phyloP scores from a whole-genome alignment of 129 eudicot species.

The Tagetes patula region DNA sequence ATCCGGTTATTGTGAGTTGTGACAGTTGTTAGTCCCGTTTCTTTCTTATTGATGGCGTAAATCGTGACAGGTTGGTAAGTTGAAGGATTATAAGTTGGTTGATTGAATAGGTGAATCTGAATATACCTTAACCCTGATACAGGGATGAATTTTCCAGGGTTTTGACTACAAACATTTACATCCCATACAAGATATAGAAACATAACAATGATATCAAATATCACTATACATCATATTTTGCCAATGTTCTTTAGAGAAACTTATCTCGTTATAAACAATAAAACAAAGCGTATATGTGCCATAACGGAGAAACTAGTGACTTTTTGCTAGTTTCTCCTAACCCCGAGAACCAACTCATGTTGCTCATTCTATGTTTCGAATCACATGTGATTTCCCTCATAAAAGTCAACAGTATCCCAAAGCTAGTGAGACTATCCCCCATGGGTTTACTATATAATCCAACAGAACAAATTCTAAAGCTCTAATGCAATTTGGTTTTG shows the following conservation, averaged over 20 bases:
- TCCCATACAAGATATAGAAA: not conserved
- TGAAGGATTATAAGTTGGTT: no score
- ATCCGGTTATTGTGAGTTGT: slow-evolving; percentile 21
- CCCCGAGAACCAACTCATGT: slow-evolving; percentile 19
- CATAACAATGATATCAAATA: slow-evolving; percentile 1
- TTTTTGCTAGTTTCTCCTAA: not conserved
- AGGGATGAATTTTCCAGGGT: no score
- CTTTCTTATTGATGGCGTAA: not conserved
- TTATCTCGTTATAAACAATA: slow-evolving; percentile 12
- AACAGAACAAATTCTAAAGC: slow-evolving; percentile 20
- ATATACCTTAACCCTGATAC: no score
- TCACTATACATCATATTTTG: slow-evolving; percentile 20
- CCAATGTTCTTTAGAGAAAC: slow-evolving; percentile 2
- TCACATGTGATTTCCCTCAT: not conserved
- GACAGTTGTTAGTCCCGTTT: not conserved
- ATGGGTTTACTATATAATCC: slow-evolving; percentile 3
- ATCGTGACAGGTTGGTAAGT: no score
- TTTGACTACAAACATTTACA: not conserved
- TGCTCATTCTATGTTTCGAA: slow-evolving; percentile 12
- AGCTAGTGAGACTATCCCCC: not conserved
- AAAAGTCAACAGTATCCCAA: slow-evolving; percentile 13
- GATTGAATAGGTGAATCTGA: no score
- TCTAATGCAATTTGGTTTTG: slow-evolving; percentile 40
- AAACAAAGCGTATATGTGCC: slow-evolving; percentile 4
- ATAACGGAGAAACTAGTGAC: not conserved